These are phyloP conservation scores for Hamigera avellanea DNA, from an alignment of 495 filamentous ascomycete genomes.

Conservation along the genomic window DNA sequence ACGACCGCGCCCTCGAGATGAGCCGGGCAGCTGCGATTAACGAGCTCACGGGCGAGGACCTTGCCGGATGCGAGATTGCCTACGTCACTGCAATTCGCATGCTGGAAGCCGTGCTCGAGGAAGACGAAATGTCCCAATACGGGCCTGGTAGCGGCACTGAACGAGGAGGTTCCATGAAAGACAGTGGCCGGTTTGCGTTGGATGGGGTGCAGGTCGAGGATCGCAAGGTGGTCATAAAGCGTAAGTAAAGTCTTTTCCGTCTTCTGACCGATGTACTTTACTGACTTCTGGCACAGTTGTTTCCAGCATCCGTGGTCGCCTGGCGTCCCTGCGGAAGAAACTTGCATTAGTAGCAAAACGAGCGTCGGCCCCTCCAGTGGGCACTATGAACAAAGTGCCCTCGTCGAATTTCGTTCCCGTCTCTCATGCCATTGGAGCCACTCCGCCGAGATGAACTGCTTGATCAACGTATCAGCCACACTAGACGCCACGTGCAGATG, in stretches of 20 bases:
- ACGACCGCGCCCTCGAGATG: constrained; percentile 94
- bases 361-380: constrained; percentile 27
- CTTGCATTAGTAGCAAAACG: constrained; percentile 42
- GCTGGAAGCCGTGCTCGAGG: constrained; percentile 87
- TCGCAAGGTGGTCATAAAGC: constrained; percentile 57
- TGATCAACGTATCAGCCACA: no score
- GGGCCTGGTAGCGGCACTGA: constrained; percentile 20
- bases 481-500: no score
- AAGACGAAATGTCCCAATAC: constrained; percentile 49
- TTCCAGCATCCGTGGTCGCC: constrained; percentile 46
- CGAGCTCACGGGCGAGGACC: constrained; percentile 84
- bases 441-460: constrained; percentile 12
- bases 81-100: constrained; percentile 87
- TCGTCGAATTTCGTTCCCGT: constrained; percentile 20
- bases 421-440: constrained; percentile 18
- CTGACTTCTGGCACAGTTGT: constrained; percentile 12
- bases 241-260: constrained; percentile 31
- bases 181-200: constrained; percentile 30
- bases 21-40: constrained; percentile 87
- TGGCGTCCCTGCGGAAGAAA: constrained; percentile 45
- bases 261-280: not conserved
- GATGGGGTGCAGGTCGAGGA: constrained; percentile 61
- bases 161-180: constrained; percentile 9
- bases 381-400: constrained; percentile 16
- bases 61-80: constrained; percentile 79